These are phyloP conservation scores for Sordariomycetes sp. DNA, from an alignment of 2,329 filamentous ascomycete genomes.

Conservation along the genomic window DNA sequence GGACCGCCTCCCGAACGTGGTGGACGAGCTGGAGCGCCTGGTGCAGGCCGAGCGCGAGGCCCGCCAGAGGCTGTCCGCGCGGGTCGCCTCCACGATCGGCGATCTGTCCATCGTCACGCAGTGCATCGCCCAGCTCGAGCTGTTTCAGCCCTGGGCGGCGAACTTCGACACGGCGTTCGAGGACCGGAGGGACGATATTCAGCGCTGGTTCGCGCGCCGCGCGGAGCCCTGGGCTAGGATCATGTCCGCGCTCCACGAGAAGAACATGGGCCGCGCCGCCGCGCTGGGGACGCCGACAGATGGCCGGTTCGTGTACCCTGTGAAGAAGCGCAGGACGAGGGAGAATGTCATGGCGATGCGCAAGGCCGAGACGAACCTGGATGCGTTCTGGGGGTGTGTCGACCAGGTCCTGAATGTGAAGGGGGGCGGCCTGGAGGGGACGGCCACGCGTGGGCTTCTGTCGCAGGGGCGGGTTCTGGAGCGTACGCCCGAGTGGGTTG, in stretches of 20 bases:
- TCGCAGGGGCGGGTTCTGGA: constrained; percentile 24
- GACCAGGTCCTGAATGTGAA: constrained; percentile 14
- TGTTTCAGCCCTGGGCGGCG: constrained; percentile 37
- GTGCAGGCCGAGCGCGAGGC: constrained; percentile 23
- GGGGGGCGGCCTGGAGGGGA: constrained; percentile 13
- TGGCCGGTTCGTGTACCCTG: constrained; percentile 29
- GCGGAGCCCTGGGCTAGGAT: neutral
- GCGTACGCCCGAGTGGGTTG: constrained; percentile 37
- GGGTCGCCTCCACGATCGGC: constrained; percentile 20
- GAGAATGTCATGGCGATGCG: constrained; percentile 32
- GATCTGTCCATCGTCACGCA: constrained; percentile 11
- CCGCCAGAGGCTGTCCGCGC: constrained; percentile 23
- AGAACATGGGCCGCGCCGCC: neutral
- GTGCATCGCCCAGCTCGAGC: constrained; percentile 29
- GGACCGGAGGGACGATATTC: too few relatives aligned
- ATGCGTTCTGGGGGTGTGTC: constrained; percentile 30
- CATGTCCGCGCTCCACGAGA: neutral
- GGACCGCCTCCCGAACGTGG: constrained; percentile 18
- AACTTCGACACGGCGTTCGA: constrained; percentile 21
- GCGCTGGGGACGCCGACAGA: constrained; percentile 18
- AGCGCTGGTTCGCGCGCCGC: neutral
- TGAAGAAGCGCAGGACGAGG: constrained; percentile 31
- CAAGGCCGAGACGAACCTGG: constrained; percentile 33
- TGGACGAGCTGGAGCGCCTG: constrained; percentile 38
- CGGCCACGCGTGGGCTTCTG: constrained; percentile 17